phyloP scores from a whole-genome alignment of 2,329 filamentous ascomycete genomes.

The Bimuria novae-zelandiae region DNA sequence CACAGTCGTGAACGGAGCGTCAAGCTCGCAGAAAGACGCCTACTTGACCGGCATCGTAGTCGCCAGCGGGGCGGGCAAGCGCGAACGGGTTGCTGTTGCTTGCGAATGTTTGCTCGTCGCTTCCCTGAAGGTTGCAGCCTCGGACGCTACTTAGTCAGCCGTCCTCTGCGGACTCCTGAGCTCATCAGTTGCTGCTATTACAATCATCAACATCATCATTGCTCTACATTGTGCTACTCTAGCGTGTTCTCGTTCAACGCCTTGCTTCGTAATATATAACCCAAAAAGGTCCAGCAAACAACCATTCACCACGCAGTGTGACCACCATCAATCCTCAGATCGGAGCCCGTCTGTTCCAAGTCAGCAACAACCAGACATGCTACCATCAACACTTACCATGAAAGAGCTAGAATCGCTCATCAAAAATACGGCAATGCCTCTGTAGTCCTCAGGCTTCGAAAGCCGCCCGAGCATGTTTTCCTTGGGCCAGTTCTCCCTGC shows the following conservation, averaged over 20 bases:
- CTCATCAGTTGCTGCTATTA: neutral
- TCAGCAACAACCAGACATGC: conserved; percentile 9
- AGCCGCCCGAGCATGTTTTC: conserved; percentile 76
- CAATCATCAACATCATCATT: neutral
- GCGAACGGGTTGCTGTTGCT: neutral
- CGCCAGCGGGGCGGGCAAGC: conserved; percentile 2
- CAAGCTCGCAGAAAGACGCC: conserved; percentile 3
- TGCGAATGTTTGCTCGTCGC: neutral
- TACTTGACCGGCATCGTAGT: conserved; percentile 14
- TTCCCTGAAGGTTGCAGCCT: conserved; percentile 1
- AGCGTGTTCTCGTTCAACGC: neutral
- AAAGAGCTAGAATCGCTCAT: conserved; percentile 48
- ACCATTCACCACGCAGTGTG: conserved; percentile 43
- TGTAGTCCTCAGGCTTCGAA: conserved; percentile 42
- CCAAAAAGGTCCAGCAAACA: neutral
- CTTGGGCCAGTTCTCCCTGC: conserved; percentile 69
- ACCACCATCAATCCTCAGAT: conserved; percentile 47
- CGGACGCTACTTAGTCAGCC: conserved; percentile 1
- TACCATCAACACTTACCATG: conserved; percentile 32
- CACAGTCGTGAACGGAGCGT: conserved; percentile 9
- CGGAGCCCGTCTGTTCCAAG: conserved; percentile 36
- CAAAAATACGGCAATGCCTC: conserved; percentile 46
- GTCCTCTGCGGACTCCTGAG: neutral
- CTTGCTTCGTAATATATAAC: neutral
- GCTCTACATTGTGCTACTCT: neutral